Evolutionary conservation across 2,329 filamentous ascomycete genomes (phyloP).

Genomic region (Tolypocladium pustulatum): DNA sequence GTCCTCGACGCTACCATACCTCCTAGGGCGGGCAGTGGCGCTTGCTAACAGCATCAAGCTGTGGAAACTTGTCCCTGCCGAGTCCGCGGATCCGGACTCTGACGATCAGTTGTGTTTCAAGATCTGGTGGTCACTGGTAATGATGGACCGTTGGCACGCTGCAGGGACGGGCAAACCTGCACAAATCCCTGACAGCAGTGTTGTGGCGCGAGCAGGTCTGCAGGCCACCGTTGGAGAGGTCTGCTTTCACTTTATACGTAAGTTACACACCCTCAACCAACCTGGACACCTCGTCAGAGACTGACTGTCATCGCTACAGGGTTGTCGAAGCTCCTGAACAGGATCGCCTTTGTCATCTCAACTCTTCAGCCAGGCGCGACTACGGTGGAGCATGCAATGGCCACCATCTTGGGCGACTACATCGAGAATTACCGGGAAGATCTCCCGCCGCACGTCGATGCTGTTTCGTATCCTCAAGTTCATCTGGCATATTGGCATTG

Average conservation of each 20-base stretch:
- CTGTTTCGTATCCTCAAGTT: conserved; percentile 41
- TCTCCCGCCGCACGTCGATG: conserved; percentile 46
- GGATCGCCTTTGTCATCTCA: conserved; percentile 26
- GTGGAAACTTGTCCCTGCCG: conserved; percentile 31
- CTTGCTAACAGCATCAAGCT: conserved; percentile 56
- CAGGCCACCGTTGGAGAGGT: conserved; percentile 50
- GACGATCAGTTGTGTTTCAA: conserved; percentile 52
- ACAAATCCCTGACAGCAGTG: conserved; percentile 51
- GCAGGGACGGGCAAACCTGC: conserved; percentile 53
- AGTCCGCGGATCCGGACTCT: conserved; percentile 42
- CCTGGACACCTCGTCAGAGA: background rate
- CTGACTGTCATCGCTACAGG: conserved; percentile 22
- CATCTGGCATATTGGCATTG: conserved; percentile 63
- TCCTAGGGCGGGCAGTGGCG: conserved; percentile 56
- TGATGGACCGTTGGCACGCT: conserved; percentile 65
- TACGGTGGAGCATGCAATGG: conserved; percentile 22
- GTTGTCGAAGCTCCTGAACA: conserved; percentile 43
- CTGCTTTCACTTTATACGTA: conserved; percentile 55
- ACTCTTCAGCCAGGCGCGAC: conserved; percentile 22
- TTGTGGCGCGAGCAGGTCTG: conserved; percentile 50
- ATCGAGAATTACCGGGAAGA: conserved; percentile 55
- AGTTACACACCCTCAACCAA: conserved; percentile 21
- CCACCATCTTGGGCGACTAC: conserved; percentile 23
- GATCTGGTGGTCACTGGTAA: conserved; percentile 62
- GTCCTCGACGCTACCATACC: conserved; percentile 36